Percentiles rank a stretch among this genome's conserved stretches.
Evolutionary conservation across 2,329 filamentous ascomycete species (phyloP).

Genomic region (Lachnellula subtilissima): DNA sequence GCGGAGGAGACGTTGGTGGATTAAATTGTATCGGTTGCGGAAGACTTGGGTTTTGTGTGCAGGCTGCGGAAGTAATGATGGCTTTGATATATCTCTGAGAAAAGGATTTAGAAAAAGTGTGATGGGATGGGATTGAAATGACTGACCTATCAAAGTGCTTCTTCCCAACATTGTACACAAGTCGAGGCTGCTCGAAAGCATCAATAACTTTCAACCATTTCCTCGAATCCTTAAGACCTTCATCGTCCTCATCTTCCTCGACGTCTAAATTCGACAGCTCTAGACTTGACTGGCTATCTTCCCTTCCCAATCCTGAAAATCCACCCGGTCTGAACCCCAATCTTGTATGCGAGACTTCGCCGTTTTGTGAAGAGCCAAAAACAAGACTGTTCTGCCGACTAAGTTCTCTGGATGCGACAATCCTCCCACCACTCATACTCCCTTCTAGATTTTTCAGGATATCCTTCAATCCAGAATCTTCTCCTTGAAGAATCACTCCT

Average conservation of each 20-base stretch:
- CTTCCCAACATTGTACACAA: constrained; percentile 71
- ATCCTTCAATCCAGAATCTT: constrained; percentile 67
- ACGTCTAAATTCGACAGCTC: constrained; percentile 50
- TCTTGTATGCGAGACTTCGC: constrained; percentile 50
- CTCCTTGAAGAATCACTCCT: constrained; percentile 85
- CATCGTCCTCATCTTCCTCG: constrained; percentile 51
- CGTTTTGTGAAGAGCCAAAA: constrained; percentile 50
- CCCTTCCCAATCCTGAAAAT: constrained; percentile 42
- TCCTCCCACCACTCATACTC: constrained; percentile 80
- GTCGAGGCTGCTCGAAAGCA: constrained; percentile 79
- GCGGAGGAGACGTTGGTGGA: constrained; percentile 85
- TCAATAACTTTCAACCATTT: constrained; percentile 80
- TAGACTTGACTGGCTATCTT: constrained; percentile 64
- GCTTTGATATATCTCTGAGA: constrained; percentile 53
- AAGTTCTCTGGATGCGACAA: constrained; percentile 51
- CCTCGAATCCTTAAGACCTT: constrained; percentile 59
- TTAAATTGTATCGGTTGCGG: constrained; percentile 83
- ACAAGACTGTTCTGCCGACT: constrained; percentile 61
- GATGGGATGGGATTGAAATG: constrained; percentile 19
- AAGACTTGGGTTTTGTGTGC: constrained; percentile 82
- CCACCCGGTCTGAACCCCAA: constrained; percentile 48
- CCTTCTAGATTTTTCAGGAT: constrained; percentile 82
- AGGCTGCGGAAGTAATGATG: constrained; percentile 69
- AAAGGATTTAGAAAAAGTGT: constrained; percentile 6
- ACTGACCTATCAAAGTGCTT: constrained; percentile 84